A percentile compares a stretch with the other conserved stretches of the same genome.
Conservation (phyloP, 345 rosid species). For the Hibiscus mutabilis region DNA sequence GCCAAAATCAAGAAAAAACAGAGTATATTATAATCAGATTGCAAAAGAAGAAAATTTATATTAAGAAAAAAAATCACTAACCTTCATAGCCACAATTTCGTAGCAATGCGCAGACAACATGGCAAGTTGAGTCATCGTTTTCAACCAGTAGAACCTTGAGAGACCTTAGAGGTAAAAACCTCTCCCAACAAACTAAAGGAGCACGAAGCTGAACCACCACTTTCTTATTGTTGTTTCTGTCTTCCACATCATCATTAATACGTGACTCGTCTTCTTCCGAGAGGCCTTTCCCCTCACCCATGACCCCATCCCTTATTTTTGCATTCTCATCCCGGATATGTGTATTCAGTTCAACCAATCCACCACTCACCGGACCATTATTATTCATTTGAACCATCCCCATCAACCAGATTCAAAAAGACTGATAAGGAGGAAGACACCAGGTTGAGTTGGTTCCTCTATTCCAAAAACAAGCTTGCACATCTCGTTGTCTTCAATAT, state of each 20-base stretch:
- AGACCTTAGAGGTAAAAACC: slow-evolving; percentile 29
- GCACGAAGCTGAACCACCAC: slow-evolving; percentile 19
- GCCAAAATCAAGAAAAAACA: background rate
- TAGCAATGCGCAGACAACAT: slow-evolving; percentile 33
- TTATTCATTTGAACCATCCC: slow-evolving; percentile 21
- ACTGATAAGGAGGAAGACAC: slow-evolving; percentile 17
- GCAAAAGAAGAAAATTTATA: background rate
- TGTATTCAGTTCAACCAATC: slow-evolving; percentile 23
- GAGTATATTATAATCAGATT: background rate
- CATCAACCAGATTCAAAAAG: slow-evolving; percentile 41
- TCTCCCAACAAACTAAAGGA: slow-evolving; percentile 28
- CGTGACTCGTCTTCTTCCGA: slow-evolving; percentile 39
- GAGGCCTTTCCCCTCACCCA: slow-evolving; percentile 33
- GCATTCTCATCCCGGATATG: slow-evolving; percentile 18
- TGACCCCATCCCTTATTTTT: slow-evolving; percentile 29
- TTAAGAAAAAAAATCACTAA: background rate
- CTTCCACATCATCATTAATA: slow-evolving; percentile 27
- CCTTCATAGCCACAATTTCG: slow-evolving; percentile 42
- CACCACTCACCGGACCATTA: slow-evolving; percentile 21
- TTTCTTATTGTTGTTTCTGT: slow-evolving; percentile 12
- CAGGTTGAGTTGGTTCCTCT: slow-evolving; percentile 10
- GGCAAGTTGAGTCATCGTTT: slow-evolving; percentile 39
- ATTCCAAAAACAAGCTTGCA: slow-evolving; percentile 20
- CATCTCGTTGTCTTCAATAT: slow-evolving; percentile 22
- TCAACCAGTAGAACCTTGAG: slow-evolving; percentile 43